Conservation (phyloP, 2,329 filamentous ascomycete genomes). For the Harringtonia aguacate region DNA sequence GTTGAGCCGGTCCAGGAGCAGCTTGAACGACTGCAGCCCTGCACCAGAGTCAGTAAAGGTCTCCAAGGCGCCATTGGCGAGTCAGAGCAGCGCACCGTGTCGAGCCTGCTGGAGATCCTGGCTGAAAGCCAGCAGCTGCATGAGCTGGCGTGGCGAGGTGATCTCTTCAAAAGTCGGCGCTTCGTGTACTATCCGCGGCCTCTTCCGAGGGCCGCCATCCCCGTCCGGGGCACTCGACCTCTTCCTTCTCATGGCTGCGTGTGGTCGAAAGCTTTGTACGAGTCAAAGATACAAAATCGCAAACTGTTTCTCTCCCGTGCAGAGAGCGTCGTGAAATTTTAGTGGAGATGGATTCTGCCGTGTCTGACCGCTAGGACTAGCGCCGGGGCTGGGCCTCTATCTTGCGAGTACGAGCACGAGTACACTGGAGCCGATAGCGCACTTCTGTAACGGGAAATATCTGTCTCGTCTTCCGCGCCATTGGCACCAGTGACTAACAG, state of each 20-base stretch:
- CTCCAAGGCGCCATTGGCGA: too few species aligned
- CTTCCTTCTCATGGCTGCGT: conserved; percentile 32
- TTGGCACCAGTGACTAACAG: too few species aligned
- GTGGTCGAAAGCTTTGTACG: too few species aligned
- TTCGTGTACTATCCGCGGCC: conserved; percentile 45
- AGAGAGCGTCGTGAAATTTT: too few species aligned
- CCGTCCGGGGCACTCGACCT: conserved; percentile 27
- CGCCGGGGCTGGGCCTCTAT: too few species aligned
- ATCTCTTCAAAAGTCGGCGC: conserved; percentile 51
- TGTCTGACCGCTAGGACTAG: neutral
- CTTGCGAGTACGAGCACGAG: too few species aligned
- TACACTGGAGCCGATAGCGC: too few species aligned
- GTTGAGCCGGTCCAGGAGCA: conserved; percentile 56
- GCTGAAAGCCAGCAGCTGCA: conserved; percentile 57
- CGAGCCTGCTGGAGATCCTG: conserved; percentile 58
- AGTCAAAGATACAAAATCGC: neutral
- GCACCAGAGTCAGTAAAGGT: too few species aligned
- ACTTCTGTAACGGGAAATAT: too few species aligned
- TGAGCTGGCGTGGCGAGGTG: conserved; percentile 53
- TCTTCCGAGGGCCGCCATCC: conserved; percentile 35
- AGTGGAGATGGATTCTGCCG: conserved; percentile 1
- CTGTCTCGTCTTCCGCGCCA: too few species aligned
- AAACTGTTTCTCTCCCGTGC: too few species aligned
- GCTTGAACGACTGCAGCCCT: conserved; percentile 61
- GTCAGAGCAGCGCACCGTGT: conserved; percentile 41